Evolutionary conservation across 176 grass and related monocot genomes (phyloP).

Genomic region (Zea mays): DNA sequence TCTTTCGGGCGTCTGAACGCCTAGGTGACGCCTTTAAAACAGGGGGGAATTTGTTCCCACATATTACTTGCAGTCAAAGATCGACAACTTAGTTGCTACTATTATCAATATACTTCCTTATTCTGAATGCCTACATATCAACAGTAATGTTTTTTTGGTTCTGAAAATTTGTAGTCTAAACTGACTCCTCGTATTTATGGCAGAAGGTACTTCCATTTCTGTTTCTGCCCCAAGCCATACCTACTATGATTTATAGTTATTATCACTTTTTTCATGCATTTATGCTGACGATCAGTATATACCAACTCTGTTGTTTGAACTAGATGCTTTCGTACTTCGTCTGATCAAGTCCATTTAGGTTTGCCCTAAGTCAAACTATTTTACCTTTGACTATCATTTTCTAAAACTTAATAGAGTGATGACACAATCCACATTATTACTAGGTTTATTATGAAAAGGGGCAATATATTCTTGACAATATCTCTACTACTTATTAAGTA

Average conservation of each 20-base stretch:
- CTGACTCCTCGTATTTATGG: no score
- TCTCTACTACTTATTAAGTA: no score
- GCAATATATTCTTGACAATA: no score
- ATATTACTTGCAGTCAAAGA: no score
- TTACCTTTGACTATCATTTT: background rate
- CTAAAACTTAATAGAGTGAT: background rate
- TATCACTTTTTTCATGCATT: constrained; percentile 27
- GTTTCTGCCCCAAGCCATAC: background rate
- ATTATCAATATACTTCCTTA: no score
- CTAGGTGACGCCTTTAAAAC: no score
- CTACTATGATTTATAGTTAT: background rate
- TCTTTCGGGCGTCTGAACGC: no score
- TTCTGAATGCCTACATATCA: no score
- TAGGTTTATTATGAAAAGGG: background rate
- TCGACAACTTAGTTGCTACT: no score
- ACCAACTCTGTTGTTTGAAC: background rate
- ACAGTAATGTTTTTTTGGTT: no score
- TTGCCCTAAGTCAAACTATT: background rate
- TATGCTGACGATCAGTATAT: background rate
- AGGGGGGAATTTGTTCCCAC: no score
- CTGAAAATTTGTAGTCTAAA: no score
- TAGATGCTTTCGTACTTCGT: background rate
- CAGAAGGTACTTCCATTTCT: constrained; percentile 19
- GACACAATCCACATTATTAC: background rate
- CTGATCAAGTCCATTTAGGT: background rate